Conservation (phyloP, 1,139 yeast genomes). For the Geotrichum fermentans region DNA sequence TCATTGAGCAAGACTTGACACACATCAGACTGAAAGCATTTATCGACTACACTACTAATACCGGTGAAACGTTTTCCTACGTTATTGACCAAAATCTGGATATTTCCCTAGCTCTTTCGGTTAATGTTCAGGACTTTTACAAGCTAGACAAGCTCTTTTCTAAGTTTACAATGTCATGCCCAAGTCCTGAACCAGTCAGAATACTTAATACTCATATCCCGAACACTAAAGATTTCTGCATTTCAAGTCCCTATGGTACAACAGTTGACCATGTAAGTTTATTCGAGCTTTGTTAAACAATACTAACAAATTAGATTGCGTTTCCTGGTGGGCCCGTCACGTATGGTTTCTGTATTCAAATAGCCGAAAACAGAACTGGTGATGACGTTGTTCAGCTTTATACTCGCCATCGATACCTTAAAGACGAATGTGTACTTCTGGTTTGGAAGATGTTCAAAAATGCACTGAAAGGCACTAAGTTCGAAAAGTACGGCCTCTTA, state of each 20-base stretch:
- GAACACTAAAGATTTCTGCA: conserved; percentile 42
- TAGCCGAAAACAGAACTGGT: conserved; percentile 15
- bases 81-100: conserved; percentile 25
- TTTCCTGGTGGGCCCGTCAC: conserved; percentile 68
- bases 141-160: conserved; percentile 53
- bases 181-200: conserved; percentile 53
- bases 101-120: conserved; percentile 50
- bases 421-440: conserved; percentile 17
- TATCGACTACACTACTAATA: conserved; percentile 24
- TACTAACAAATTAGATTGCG: conserved; percentile 42
- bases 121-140: conserved; percentile 74
- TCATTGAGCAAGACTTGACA: conserved; percentile 16
- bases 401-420: conserved; percentile 25
- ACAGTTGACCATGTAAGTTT: conserved; percentile 12
- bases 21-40: conserved; percentile 15
- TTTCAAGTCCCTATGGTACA: conserved; percentile 38
- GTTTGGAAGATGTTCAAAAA: conserved; percentile 22
- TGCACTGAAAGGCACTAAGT: conserved; percentile 35
- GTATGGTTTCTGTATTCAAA: conserved; percentile 50
- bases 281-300: neutral
- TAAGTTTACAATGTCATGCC: conserved; percentile 62
- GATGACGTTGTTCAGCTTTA: conserved; percentile 22
- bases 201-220: conserved; percentile 45
- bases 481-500: conserved; percentile 15
- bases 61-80: conserved; percentile 23